A percentile compares a stretch with the other conserved stretches of the same genome.
Conservation (phyloP, 2,329 filamentous ascomycete species). For the Capronia coronata region DNA sequence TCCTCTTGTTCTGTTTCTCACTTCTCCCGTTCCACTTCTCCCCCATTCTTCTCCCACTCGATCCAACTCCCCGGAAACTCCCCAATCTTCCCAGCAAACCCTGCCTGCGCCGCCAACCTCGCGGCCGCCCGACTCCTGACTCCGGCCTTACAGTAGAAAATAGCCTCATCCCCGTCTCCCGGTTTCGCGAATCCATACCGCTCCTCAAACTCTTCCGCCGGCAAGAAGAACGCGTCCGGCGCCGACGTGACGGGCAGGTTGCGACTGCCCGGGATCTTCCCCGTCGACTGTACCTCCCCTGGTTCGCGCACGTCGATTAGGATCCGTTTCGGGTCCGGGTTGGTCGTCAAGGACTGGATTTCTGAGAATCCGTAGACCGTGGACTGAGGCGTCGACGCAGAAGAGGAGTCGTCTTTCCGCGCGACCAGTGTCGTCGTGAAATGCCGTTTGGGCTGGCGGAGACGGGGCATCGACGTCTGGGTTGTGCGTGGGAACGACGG, state of each 20-base stretch:
- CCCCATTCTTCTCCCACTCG: slow-evolving; percentile 74
- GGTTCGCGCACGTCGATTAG: slow-evolving; percentile 45
- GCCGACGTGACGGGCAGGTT: slow-evolving; percentile 74
- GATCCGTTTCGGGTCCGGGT: slow-evolving; percentile 22
- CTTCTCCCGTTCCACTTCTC: slow-evolving; percentile 49
- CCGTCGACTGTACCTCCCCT: slow-evolving; percentile 39
- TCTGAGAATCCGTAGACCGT: slow-evolving; percentile 26
- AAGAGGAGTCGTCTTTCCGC: slow-evolving; percentile 14
- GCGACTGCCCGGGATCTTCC: slow-evolving; percentile 67
- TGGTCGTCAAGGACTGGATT: slow-evolving; percentile 18
- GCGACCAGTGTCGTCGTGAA: slow-evolving; percentile 17
- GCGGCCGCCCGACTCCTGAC: slow-evolving; percentile 75
- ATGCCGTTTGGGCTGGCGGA: slow-evolving; percentile 22
- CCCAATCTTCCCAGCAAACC: slow-evolving; percentile 59
- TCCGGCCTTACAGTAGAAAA: slow-evolving; percentile 93
- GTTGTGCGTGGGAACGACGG: not conserved
- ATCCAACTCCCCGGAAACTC: slow-evolving; percentile 51
- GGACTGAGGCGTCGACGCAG: slow-evolving; percentile 10
- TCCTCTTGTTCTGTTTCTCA: not conserved
- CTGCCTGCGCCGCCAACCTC: slow-evolving; percentile 65
- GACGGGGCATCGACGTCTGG: not conserved
- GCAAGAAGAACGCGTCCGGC: slow-evolving; percentile 72
- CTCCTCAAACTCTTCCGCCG: slow-evolving; percentile 72
- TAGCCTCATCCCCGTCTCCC: slow-evolving; percentile 48
- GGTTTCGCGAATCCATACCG: slow-evolving; percentile 73